Evolutionary conservation across 1,284 basidiomycete species (phyloP).

Genomic region (Heterobasidion annosum): DNA sequence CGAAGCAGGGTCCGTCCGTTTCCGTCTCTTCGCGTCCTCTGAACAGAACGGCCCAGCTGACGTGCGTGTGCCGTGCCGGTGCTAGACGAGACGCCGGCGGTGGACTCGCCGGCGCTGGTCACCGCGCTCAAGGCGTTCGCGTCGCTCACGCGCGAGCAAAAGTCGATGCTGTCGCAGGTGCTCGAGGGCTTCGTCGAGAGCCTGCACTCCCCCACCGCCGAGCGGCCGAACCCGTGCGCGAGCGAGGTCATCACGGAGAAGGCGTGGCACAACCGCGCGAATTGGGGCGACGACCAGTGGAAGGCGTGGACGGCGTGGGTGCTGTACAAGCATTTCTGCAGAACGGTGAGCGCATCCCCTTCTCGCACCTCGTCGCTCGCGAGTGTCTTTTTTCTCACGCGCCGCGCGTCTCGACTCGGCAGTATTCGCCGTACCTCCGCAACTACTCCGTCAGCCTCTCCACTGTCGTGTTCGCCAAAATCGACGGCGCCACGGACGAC

Average conservation of each 20-base stretch:
- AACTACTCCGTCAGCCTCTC: slow-evolving; percentile 60
- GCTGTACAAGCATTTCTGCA: slow-evolving; percentile 81
- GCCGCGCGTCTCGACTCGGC: slow-evolving; percentile 1
- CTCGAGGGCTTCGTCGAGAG: slow-evolving; percentile 64
- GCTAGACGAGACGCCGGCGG: slow-evolving; percentile 38
- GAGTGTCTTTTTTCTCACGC: neutral
- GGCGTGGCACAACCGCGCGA: slow-evolving; percentile 60
- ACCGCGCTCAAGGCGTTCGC: slow-evolving; percentile 66
- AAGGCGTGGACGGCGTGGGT: slow-evolving; percentile 77
- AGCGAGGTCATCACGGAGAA: slow-evolving; percentile 44
- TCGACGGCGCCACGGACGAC: slow-evolving; percentile 47
- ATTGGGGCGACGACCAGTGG: slow-evolving; percentile 69
- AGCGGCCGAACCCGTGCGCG: slow-evolving; percentile 22
- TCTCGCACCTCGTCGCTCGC: slow-evolving; percentile 1
- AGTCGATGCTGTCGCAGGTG: slow-evolving; percentile 53
- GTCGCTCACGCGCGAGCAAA: slow-evolving; percentile 66
- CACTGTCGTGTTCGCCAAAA: slow-evolving; percentile 52
- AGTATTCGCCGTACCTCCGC: slow-evolving; percentile 73
- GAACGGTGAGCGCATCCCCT: slow-evolving; percentile 44
- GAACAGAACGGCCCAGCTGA: slow-evolving; percentile 3
- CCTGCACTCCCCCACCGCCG: slow-evolving; percentile 34
- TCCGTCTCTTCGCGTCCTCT: neutral
- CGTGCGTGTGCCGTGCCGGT: neutral
- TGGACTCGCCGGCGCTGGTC: slow-evolving; percentile 56
- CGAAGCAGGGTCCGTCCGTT: slow-evolving; percentile 34